phyloP scores from a whole-genome alignment of 805 yeast species.

The Ogataea pilisensis region DNA sequence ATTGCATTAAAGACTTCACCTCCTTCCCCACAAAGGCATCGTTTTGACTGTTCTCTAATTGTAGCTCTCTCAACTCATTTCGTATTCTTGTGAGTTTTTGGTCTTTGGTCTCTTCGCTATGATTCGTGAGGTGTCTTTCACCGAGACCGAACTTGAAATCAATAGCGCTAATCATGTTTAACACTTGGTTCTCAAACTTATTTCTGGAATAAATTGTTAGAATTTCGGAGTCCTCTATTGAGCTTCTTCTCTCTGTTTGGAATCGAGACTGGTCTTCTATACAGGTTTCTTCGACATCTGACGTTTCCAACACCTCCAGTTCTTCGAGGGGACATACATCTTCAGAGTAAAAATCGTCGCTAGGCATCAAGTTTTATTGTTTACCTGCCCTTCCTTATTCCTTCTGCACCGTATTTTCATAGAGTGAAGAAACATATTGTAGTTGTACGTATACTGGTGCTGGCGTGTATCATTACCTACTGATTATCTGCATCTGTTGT shows the following conservation, averaged over 20 bases:
- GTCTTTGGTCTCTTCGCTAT: background rate
- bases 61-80: constrained; percentile 2
- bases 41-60: constrained; percentile 2
- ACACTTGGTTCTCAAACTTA: constrained; percentile 2
- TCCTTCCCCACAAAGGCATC: background rate
- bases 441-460: no score
- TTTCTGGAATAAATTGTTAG: constrained; percentile 2
- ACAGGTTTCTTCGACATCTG: constrained; percentile 8
- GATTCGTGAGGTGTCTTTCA: background rate
- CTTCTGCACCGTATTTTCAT: no score
- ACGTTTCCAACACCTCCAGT: constrained; percentile 20
- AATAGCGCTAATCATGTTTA: background rate
- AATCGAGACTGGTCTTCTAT: no score
- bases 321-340: constrained; percentile 20
- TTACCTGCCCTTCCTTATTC: no score
- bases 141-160: background rate
- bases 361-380: constrained; percentile 4
- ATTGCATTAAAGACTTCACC: background rate
- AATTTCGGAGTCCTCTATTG: background rate
- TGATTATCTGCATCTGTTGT: no score
- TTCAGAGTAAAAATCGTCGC: constrained; percentile 24
- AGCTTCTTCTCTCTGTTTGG: background rate
- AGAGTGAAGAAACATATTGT: background rate
- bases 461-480: no score
- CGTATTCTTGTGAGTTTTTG: constrained; percentile 1